Base-by-base conservation (phyloP, 441 rosid genomes). In the Brassica hybrid region DNA sequence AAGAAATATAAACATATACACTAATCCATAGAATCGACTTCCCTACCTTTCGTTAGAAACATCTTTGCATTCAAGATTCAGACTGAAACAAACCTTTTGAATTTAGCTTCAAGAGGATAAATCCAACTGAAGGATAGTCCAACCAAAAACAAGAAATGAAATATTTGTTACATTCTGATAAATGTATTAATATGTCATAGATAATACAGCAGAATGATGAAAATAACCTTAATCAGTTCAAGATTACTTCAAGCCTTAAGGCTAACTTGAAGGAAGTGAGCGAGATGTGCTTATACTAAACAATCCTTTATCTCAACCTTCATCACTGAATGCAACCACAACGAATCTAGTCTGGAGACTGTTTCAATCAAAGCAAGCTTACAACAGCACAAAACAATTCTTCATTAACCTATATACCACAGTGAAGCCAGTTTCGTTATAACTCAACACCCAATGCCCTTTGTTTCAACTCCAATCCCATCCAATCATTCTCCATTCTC, bases 401-500 rank as follows among this genome's bases (percentile, higher is more conserved):
- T 38, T 38, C 43, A 38, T 38, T 38, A 43, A 65, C 36, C 50
- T 65, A 45, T 60, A 66, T 19, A 71, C 72, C 67, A 45, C 7
- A 27, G 14, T 43, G 6, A 45, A 19, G 57, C 41, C 58, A 1
- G 0, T 17, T 3, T 14, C 3, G 16, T 63, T 41, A 79, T 56
- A 67, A 82, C 14, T 84, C 85, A 65, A 81, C 59, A 70, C 86
- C 85, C 50, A 43, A 12, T 43, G 12, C 14, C 50, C 14, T 43
- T 43, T 12, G 50, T 12, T 12, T 43, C 50, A 43, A 12, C 50
- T 43, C 50, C 50, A 43, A 12, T 43, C 50, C 50, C 50, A 43
- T 43, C 45, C 45, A 8, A 38, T 38, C 12, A 38, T 38, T 38
- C 45, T 38, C 45, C 41, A 34, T 34, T 34, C 9, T 7, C 41